Percentiles rank a stretch among this genome's conserved stretches.
These are phyloP conservation scores for Ceratocystis lukuohia DNA, from an alignment of 2,329 filamentous ascomycete genomes.

Conservation along the genomic window DNA sequence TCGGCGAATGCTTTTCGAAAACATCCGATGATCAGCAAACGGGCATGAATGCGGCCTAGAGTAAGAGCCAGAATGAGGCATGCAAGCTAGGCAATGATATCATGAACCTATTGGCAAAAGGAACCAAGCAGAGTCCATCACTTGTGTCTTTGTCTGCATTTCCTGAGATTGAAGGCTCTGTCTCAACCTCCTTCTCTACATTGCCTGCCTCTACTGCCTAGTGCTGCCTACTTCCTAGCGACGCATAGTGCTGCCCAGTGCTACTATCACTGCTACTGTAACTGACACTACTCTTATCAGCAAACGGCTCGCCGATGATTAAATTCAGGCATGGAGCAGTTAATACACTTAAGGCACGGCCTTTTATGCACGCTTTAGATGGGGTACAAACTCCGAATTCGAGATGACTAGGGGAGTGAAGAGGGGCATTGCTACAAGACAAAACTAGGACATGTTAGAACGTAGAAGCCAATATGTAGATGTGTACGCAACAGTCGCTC, in stretches of 20 bases:
- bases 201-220: background rate
- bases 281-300: background rate
- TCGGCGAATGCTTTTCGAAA: background rate
- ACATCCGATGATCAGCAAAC: slow-evolving; percentile 1
- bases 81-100: background rate
- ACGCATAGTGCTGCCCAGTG: background rate
- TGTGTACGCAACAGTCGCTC: background rate
- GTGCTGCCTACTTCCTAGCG: background rate
- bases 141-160: background rate
- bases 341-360: background rate
- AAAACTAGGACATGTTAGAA: background rate
- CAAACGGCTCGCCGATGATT: background rate
- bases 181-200: background rate
- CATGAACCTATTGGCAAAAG: background rate
- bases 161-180: background rate
- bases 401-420: background rate
- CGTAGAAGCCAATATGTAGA: background rate
- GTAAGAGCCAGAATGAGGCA: background rate
- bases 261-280: no score
- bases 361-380: background rate
- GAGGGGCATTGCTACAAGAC: background rate
- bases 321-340: background rate
- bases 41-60: background rate
- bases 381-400: background rate
- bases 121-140: background rate